Evolutionary conservation across 2,329 filamentous ascomycete genomes (phyloP), one percentile per base, ranked within the genome.

Genomic region (Fusarium sp.): DNA sequence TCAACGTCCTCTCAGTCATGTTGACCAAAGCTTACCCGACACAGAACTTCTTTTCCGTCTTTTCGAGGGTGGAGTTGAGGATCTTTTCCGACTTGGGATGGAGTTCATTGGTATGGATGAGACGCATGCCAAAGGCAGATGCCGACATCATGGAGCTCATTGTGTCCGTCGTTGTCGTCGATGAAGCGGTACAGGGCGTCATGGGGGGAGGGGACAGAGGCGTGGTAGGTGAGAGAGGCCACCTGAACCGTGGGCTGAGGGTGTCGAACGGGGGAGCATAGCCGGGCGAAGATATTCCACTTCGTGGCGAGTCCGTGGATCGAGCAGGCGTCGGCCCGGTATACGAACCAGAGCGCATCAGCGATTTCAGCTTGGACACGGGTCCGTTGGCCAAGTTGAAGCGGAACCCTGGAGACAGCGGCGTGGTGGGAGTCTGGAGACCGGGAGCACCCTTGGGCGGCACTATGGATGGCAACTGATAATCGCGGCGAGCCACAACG

Each of bases 401-500:
- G 18, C 80, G 78, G 15, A 78, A 76, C 5, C 73, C 73, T 12
- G 78, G 76, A 16, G 79, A 79, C 5, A 77, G 16, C 28, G 67
- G 77, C 11, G 78, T 75, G 6, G 76, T 74, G 10, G 78, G 78
- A 10, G 70, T 65, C 16, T 62, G 40, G 2, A 73, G 43, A 30
- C 66, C 60, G 0, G 73, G 66, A 1, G 73, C 66, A 52, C 54
- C 60, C 28, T 69, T 60, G 13, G 77, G 67, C 18, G 75, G 67
- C 47, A 73, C 28, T 59, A 75, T 66, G 47, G 76, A 70, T n/a
- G 86, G 86, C 8, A 89, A 78, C 73, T 89, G 86, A 70, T 88
- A 86, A 61, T 89, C 87, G 47, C 85, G 84, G 40, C 86, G 83
- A 46, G 89, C 82, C 23, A 89, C 85, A 43, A 91, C 82, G 39